These are phyloP conservation scores for Trichoderma parareesei DNA, from an alignment of 495 filamentous ascomycete genomes.

Conservation along the genomic window DNA sequence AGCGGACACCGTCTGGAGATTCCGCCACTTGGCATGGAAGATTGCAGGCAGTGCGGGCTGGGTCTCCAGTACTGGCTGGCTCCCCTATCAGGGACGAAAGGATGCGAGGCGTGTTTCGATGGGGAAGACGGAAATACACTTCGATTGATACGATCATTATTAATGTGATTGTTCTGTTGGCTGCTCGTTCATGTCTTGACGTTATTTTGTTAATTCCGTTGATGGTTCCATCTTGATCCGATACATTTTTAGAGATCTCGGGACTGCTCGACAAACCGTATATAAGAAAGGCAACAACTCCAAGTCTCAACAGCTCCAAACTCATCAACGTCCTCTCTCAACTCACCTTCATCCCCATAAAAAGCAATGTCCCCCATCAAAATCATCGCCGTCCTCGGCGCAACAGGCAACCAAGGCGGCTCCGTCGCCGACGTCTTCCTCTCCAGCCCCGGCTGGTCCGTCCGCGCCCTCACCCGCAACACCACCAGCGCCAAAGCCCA, in stretches of 20 bases:
- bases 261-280: not conserved
- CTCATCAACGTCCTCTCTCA: not conserved
- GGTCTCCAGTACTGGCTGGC: not conserved
- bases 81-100: too few relatives aligned
- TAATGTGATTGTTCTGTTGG: too few relatives aligned
- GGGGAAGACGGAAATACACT: too few relatives aligned
- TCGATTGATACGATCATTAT: too few relatives aligned
- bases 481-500: slow-evolving; percentile 28
- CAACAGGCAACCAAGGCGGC: slow-evolving; percentile 43
- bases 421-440: slow-evolving; percentile 36
- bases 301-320: not conserved
- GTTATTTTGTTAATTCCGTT: too few relatives aligned
- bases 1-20: not conserved
- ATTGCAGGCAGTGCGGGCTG: not conserved
- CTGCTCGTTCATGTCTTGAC: too few relatives aligned
- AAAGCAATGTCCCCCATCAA: slow-evolving; percentile 20
- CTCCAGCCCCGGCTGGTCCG: slow-evolving; percentile 26
- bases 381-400: slow-evolving; percentile 39
- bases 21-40: not conserved
- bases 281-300: not conserved
- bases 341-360: not conserved
- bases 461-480: slow-evolving; percentile 38
- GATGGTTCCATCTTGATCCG: too few relatives aligned
- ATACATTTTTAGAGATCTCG: too few relatives aligned
- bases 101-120: too few relatives aligned